Conservation (phyloP, 257 asterid genomes). For the Lycium ferocissimum region DNA sequence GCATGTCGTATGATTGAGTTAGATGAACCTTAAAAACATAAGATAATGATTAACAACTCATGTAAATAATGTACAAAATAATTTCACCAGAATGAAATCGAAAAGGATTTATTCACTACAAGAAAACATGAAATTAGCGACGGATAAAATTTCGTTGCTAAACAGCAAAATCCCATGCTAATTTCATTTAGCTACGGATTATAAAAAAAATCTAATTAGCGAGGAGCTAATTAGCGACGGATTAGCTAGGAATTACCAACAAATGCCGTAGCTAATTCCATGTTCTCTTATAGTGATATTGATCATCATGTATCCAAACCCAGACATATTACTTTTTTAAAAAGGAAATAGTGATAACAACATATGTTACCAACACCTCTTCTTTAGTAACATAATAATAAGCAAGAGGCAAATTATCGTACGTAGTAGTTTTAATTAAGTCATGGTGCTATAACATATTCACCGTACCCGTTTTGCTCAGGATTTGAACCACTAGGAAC, state of each 20-base stretch:
- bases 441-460: neutral
- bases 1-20: no score
- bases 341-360: neutral
- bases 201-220: no score
- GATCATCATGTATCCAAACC: neutral
- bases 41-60: neutral
- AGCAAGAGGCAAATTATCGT: neutral
- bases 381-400: neutral
- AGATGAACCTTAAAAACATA: neutral
- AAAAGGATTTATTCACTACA: neutral
- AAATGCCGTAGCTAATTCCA: no score
- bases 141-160: no score
- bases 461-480: neutral
- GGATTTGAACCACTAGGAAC: constrained; percentile 3
- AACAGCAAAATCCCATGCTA: no score
- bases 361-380: constrained; percentile 1
- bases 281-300: no score
- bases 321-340: neutral
- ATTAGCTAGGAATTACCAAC: no score
- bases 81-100: neutral
- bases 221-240: no score
- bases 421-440: neutral
- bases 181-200: no score
- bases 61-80: neutral
- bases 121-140: no score